phyloP scores from a whole-genome alignment of 495 filamentous ascomycete genomes.

The Neurospora sp. region DNA sequence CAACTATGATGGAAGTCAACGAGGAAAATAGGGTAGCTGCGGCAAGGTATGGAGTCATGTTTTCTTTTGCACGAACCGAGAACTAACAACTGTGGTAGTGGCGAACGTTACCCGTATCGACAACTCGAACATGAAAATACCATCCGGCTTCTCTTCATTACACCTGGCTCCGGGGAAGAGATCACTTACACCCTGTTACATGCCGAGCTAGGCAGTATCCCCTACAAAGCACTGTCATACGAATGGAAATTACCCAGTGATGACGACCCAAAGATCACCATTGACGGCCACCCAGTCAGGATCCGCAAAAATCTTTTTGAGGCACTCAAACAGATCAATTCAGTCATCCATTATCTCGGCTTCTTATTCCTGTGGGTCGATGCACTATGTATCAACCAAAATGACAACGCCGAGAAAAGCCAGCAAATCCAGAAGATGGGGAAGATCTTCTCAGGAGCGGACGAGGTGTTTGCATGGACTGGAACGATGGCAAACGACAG shows the following conservation, averaged over 20 bases:
- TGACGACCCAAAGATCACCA: neutral
- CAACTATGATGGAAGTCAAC: neutral
- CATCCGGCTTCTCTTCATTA: neutral
- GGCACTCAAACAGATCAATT: neutral
- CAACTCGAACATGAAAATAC: neutral
- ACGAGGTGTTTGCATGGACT: neutral
- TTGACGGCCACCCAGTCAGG: neutral
- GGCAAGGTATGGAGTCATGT: neutral
- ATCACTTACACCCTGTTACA: neutral
- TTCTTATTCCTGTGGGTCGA: neutral
- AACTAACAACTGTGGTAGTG: neutral
- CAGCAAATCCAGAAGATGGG: neutral
- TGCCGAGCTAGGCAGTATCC: neutral
- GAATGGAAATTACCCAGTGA: neutral
- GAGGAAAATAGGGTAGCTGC: neutral
- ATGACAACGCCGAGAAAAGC: neutral
- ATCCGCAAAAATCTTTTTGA: neutral
- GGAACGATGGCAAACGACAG: neutral
- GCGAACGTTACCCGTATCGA: neutral
- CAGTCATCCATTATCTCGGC: neutral
- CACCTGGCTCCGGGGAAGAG: neutral
- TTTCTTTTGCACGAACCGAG: neutral
- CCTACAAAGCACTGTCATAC: neutral
- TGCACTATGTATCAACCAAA: slow-evolving; percentile 6
- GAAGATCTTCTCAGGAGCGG: neutral